Evolutionary conservation across 2,329 filamentous ascomycete species (phyloP).

Genomic region (Thyridium curvatum): DNA sequence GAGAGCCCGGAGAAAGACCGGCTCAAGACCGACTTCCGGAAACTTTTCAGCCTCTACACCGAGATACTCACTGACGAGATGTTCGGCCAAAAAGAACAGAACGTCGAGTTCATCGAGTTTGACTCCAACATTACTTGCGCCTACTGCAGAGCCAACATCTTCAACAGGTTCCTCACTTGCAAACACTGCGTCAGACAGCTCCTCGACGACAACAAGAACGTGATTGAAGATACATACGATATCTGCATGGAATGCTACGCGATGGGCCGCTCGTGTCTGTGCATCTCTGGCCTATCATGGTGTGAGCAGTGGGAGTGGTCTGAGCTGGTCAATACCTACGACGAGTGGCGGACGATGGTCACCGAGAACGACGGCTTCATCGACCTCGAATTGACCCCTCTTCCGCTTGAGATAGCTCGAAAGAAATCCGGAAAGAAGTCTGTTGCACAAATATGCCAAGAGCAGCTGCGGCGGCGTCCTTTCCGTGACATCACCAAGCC

Average conservation of each 20-base stretch:
- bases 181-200: conserved; percentile 69
- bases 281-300: conserved; percentile 80
- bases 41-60: conserved; percentile 72
- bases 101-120: conserved; percentile 71
- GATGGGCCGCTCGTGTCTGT: conserved; percentile 92
- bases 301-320: conserved; percentile 90
- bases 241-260: conserved; percentile 97
- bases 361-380: conserved; percentile 65
- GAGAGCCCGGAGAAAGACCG: conserved; percentile 34
- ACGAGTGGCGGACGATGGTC: conserved; percentile 74
- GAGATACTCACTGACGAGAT: conserved; percentile 79
- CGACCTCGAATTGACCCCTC: conserved; percentile 59
- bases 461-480: conserved; percentile 72
- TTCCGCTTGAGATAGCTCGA: conserved; percentile 64
- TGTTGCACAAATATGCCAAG: conserved; percentile 88
- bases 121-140: conserved; percentile 93
- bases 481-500: conserved; percentile 75
- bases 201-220: conserved; percentile 33
- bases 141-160: conserved; percentile 93
- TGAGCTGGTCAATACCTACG: conserved; percentile 70
- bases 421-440: conserved; percentile 66
- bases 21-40: conserved; percentile 64
- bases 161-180: conserved; percentile 94
- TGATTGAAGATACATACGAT: conserved; percentile 81
- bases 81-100: conserved; percentile 66